A percentile compares a stretch with the other conserved stretches of the same genome.
phyloP scores from a whole-genome alignment of 2,329 filamentous ascomycete species.

The Cadophora gregata region DNA sequence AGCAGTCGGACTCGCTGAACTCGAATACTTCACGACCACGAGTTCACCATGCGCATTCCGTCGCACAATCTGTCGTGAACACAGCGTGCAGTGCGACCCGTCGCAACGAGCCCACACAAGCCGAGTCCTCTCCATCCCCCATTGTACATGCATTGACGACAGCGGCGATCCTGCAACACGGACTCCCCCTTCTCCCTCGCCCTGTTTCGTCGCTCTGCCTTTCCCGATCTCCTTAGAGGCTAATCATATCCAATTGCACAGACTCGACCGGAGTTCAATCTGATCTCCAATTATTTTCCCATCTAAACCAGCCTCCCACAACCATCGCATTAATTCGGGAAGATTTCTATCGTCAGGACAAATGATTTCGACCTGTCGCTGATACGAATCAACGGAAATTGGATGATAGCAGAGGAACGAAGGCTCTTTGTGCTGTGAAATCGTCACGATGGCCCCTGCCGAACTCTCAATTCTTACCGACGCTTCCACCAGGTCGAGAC shows the following conservation, averaged over 20 bases:
- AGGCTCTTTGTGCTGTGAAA: background rate
- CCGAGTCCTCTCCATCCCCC: conserved; percentile 15
- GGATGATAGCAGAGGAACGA: conserved; percentile 5
- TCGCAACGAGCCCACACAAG: background rate
- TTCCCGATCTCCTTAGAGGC: conserved; percentile 19
- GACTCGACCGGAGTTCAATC: conserved; percentile 4
- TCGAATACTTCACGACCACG: conserved; percentile 15
- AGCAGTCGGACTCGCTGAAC: background rate
- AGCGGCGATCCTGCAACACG: conserved; percentile 26
- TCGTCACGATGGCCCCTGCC: conserved; percentile 34
- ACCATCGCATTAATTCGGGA: background rate
- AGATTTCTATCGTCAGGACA: background rate
- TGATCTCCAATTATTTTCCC: background rate
- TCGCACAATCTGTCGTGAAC: conserved; percentile 16
- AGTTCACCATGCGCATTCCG: conserved; percentile 27
- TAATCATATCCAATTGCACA: conserved; percentile 24
- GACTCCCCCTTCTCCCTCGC: conserved; percentile 16
- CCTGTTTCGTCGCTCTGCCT: conserved; percentile 23
- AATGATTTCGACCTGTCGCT: conserved; percentile 5
- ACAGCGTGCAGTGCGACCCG: conserved; percentile 18
- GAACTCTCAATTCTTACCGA: conserved; percentile 32
- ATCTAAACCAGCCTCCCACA: conserved; percentile 1
- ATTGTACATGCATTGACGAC: conserved; percentile 24
- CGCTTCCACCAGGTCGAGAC: conserved; percentile 26
- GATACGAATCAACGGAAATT: background rate